Evolutionary conservation across 306 rosid species (phyloP).

Genomic region (Cicer cuneatum): DNA sequence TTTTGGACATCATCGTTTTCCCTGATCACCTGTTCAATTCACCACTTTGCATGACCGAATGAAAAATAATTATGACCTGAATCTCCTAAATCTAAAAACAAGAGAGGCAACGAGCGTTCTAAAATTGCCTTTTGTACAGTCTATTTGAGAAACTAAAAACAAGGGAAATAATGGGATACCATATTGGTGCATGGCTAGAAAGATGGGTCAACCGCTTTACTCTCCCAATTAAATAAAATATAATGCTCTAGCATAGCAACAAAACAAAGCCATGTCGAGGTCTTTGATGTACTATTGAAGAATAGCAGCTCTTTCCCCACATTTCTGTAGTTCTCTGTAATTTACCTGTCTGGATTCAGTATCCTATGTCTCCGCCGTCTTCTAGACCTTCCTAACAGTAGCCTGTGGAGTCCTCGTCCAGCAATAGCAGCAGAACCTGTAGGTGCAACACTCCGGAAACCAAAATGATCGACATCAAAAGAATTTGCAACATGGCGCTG

Average conservation of each 20-base stretch:
- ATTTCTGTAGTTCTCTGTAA: conserved; percentile 17
- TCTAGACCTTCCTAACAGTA: conserved; percentile 56
- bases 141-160: conserved; percentile 42
- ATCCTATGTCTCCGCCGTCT: conserved; percentile 62
- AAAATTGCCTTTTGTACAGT: conserved; percentile 49
- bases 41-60: conserved; percentile 44
- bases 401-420: conserved; percentile 57
- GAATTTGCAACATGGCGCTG: conserved; percentile 48
- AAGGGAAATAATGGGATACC: conserved; percentile 23
- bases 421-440: conserved; percentile 57
- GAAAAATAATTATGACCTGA: conserved; percentile 37
- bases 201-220: conserved; percentile 36
- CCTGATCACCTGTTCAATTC: conserved; percentile 47
- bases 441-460: conserved; percentile 53
- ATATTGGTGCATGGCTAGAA: conserved; percentile 40
- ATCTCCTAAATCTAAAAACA: conserved; percentile 46
- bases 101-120: conserved; percentile 47
- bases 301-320: conserved; percentile 41
- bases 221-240: conserved; percentile 45
- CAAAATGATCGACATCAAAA: conserved; percentile 53
- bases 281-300: conserved; percentile 32
- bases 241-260: conserved; percentile 39
- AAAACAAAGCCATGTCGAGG: conserved; percentile 42
- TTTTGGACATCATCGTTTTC: conserved; percentile 38
- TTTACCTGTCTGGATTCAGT: conserved; percentile 46